A percentile compares a stretch with the other conserved stretches of the same genome.
Evolutionary conservation across 2,329 filamentous ascomycete genomes (phyloP).

Genomic region (Arthrobotrys entomopaga): DNA sequence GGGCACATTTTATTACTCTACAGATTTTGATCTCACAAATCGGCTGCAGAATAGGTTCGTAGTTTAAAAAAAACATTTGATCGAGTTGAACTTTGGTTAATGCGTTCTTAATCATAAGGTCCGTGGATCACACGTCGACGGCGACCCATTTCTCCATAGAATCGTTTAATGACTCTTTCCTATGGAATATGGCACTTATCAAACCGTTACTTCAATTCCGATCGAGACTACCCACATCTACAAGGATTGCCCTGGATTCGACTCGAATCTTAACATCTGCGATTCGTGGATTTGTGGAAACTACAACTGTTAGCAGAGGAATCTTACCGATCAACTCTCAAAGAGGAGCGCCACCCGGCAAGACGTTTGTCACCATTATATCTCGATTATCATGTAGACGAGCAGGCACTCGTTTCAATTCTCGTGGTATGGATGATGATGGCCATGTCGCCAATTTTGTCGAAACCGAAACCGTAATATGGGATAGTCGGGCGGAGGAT

Average conservation of each 20-base stretch:
- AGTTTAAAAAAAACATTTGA: neutral
- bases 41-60: slow-evolving; percentile 83
- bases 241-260: slow-evolving; percentile 81
- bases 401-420: slow-evolving; percentile 94
- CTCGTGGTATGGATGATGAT: slow-evolving; percentile 96
- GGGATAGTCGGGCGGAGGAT: slow-evolving; percentile 66
- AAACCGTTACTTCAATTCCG: slow-evolving; percentile 89
- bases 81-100: no score
- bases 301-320: slow-evolving; percentile 81
- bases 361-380: slow-evolving; percentile 81
- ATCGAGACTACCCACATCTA: slow-evolving; percentile 77
- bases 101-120: slow-evolving; percentile 65
- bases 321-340: slow-evolving; percentile 63
- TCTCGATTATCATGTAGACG: slow-evolving; percentile 89
- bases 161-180: slow-evolving; percentile 87
- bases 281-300: slow-evolving; percentile 90
- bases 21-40: slow-evolving; percentile 97
- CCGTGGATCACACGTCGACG: slow-evolving; percentile 69
- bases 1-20: slow-evolving; percentile 96
- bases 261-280: slow-evolving; percentile 91
- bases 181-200: slow-evolving; percentile 99
- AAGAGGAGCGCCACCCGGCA: slow-evolving; percentile 72
- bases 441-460: slow-evolving; percentile 98
- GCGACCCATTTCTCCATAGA: slow-evolving; percentile 84
- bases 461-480: slow-evolving; percentile 95